A percentile compares a stretch with the other conserved stretches of the same genome.
Evolutionary conservation across 1,284 basidiomycete genomes (phyloP).

Genomic region (Cystobasidium pallidum): DNA sequence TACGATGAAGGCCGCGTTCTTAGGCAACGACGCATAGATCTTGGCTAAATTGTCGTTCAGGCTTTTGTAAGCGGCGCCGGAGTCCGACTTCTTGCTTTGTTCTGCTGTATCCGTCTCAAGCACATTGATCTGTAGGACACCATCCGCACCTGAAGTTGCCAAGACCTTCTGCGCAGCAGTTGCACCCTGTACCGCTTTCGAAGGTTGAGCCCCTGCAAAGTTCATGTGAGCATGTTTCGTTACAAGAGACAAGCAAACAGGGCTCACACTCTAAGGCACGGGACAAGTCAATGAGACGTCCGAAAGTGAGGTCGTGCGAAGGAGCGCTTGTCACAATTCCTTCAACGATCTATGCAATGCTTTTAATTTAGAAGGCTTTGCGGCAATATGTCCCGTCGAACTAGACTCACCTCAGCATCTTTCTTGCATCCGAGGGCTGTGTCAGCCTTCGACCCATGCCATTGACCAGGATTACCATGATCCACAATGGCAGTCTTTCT

Average conservation of each 20-base stretch:
- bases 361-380: background rate
- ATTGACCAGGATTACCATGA: constrained; percentile 75
- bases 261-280: constrained; percentile 74
- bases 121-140: background rate
- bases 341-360: constrained; percentile 65
- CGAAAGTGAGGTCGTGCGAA: constrained; percentile 78
- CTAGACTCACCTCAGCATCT: constrained; percentile 66
- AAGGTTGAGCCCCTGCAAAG: constrained; percentile 48
- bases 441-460: constrained; percentile 79
- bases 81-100: background rate
- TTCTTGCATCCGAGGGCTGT: constrained; percentile 70
- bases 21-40: constrained; percentile 70
- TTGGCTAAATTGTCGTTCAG: constrained; percentile 67
- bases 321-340: constrained; percentile 58
- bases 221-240: background rate
- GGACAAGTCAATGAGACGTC: constrained; percentile 74
- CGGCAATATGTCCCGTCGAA: background rate
- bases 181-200: constrained; percentile 41
- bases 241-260: background rate
- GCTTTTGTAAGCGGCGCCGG: constrained; percentile 52
- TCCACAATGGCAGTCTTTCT: constrained; percentile 75
- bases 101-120: background rate
- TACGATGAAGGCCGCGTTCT: constrained; percentile 76
- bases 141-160: constrained; percentile 8
- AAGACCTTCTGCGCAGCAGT: constrained; percentile 13